Percentiles rank a stretch among this genome's conserved stretches.
These are phyloP conservation scores for Paramecium sexaurelia DNA, from an alignment of 73 alveolate species.

Conservation along the genomic window DNA sequence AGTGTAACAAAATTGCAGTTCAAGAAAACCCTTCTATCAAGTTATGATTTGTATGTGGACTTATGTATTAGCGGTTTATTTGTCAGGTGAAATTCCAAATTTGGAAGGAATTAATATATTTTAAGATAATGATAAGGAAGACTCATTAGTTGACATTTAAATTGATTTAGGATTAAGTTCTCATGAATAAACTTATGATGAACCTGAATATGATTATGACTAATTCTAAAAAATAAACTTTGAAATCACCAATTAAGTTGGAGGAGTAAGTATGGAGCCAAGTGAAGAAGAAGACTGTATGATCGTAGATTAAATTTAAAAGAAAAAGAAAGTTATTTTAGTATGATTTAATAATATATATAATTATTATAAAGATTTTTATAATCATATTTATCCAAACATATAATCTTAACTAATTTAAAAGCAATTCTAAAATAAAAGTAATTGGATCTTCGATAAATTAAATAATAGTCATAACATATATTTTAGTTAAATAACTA, in stretches of 20 bases:
- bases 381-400: too few relatives aligned
- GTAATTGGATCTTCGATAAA: too few relatives aligned
- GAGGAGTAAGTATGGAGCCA: neutral
- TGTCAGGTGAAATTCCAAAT: neutral
- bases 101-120: neutral
- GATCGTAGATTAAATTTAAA: neutral
- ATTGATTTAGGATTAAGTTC: constrained; percentile 38
- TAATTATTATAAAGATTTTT: too few relatives aligned
- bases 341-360: neutral
- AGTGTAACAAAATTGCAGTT: constrained; percentile 19
- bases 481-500: too few relatives aligned
- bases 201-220: neutral
- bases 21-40: constrained; percentile 36
- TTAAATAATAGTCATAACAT: too few relatives aligned
- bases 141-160: neutral
- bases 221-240: neutral
- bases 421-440: too few relatives aligned
- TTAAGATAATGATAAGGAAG: neutral
- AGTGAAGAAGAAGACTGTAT: neutral
- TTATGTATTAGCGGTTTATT: constrained; percentile 18
- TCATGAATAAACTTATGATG: neutral
- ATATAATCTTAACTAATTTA: too few relatives aligned
- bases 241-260: neutral
- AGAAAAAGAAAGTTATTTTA: neutral
- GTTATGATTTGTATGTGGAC: constrained; percentile 28